These are phyloP conservation scores for Lachnellula hyalina DNA, from an alignment of 2,329 filamentous ascomycete species.

Conservation along the genomic window DNA sequence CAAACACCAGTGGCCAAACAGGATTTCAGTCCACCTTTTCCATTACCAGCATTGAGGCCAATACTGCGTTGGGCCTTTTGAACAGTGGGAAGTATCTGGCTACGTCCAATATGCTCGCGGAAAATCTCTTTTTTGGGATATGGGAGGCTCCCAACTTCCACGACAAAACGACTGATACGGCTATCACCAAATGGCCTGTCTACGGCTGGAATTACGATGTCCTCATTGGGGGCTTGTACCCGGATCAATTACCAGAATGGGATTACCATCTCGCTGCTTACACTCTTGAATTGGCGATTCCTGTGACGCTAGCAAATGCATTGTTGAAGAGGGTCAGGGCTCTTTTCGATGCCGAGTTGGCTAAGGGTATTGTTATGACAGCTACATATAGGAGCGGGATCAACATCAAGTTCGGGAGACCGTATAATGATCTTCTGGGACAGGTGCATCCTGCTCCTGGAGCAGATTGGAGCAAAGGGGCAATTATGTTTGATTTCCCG, in stretches of 20 bases:
- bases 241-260: slow-evolving; percentile 12
- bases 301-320: slow-evolving; percentile 13
- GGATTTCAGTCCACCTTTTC: slow-evolving; percentile 18
- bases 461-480: slow-evolving; percentile 14
- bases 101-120: slow-evolving; percentile 16
- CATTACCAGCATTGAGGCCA: slow-evolving; percentile 15
- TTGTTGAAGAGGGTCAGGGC: slow-evolving; percentile 12
- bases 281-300: slow-evolving; percentile 17
- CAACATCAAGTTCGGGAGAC: slow-evolving; percentile 19
- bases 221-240: slow-evolving; percentile 17
- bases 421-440: slow-evolving; percentile 15
- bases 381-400: slow-evolving; percentile 17
- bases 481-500: slow-evolving; percentile 20
- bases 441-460: slow-evolving; percentile 11
- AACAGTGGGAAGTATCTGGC: slow-evolving; percentile 15
- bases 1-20: slow-evolving; percentile 7
- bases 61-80: slow-evolving; percentile 8
- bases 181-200: slow-evolving; percentile 12
- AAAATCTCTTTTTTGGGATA: slow-evolving; percentile 15
- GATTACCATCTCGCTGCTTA: slow-evolving; percentile 14
- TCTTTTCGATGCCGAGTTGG: slow-evolving; percentile 10
- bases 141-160: slow-evolving; percentile 18
- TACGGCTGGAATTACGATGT: slow-evolving; percentile 21
- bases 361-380: slow-evolving; percentile 15
- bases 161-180: slow-evolving; percentile 11